These are phyloP conservation scores for Beauveria sp. DNA, from an alignment of 2,329 filamentous ascomycete genomes.

Conservation along the genomic window DNA sequence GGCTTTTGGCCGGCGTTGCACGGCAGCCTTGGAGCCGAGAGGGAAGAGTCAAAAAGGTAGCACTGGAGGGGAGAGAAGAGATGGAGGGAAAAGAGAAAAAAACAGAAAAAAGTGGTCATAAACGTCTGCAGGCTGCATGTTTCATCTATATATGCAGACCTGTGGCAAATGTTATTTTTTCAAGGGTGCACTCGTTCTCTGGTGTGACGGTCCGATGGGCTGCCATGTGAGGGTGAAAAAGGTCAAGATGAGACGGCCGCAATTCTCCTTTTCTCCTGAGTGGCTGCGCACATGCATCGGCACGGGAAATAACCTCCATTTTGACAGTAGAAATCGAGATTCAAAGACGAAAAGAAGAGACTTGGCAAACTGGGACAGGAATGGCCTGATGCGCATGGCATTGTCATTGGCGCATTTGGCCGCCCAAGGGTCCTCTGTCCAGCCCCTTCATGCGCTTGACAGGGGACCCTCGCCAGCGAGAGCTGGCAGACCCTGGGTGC, in stretches of 20 bases:
- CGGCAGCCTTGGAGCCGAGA: neutral
- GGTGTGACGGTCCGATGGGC: neutral
- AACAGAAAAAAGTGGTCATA: neutral
- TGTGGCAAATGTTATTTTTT: neutral
- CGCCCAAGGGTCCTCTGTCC: neutral
- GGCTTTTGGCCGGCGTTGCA: neutral
- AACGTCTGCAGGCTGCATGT: neutral
- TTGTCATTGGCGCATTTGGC: neutral
- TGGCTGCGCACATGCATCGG: neutral
- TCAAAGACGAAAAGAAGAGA: neutral
- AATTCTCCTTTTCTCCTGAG: neutral
- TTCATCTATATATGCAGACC: neutral
- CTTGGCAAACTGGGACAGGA: neutral
- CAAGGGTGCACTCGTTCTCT: neutral
- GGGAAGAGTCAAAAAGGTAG: neutral
- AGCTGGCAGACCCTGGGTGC: neutral
- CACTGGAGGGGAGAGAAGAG: neutral
- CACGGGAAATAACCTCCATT: neutral
- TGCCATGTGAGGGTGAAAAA: neutral
- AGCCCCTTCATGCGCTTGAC: neutral
- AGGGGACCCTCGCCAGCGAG: neutral
- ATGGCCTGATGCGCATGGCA: neutral
- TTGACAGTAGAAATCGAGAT: neutral
- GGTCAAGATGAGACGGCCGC: no score
- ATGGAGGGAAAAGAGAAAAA: neutral